Evolutionary conservation across 306 rosid genomes (phyloP), one percentile per base, ranked within the genome.

Genomic region (Casuarina equisetifolia): DNA sequence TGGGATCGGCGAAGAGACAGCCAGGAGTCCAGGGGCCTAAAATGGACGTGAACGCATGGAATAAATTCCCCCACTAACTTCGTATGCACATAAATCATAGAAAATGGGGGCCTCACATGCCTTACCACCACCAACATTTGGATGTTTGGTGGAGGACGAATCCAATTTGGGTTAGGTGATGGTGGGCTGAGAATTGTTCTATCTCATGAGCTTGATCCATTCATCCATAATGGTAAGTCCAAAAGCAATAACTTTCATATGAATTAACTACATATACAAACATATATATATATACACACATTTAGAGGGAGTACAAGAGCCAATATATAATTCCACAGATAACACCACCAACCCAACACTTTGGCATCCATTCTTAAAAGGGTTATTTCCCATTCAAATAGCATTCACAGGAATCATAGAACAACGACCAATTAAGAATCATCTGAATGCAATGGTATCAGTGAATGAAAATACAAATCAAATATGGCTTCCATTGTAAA

Each of bases 61-160:
- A 73, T 19, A 73, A 40, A 25, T 25, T 25, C 32, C 3, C 19
- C 17, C 52, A 25, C 2, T 19, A 4, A 54, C 15, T 20, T 71
- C 10, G 1, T 35, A 39, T 9, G 36, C 78, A 58, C 12, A 19
- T 49, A 74, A 46, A 40, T 46, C 46, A 48, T 38, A 78, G 87
- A 76, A 70, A 82, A 82, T 85, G 72, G 78, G 43, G 74, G 78
- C 93, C 93, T 80, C 70, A 89, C 76, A 78, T 68, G 45, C 79
- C 71, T 76, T 78, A 79, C 75, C 85, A 55, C 44, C 67, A 57
- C 36, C 72, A 3, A 2, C 25, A 63, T 42, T 66, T 67, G 32
- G 61, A 48, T 49, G 35, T 72, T 75, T 74, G 76, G 70, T 67
- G 78, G 85, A 76, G 68, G 64, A 40, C 35, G 70, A 61, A 52